These are phyloP conservation scores for Ilex paraguariensis DNA, from an alignment of 305 asterid genomes.

Conservation along the genomic window DNA sequence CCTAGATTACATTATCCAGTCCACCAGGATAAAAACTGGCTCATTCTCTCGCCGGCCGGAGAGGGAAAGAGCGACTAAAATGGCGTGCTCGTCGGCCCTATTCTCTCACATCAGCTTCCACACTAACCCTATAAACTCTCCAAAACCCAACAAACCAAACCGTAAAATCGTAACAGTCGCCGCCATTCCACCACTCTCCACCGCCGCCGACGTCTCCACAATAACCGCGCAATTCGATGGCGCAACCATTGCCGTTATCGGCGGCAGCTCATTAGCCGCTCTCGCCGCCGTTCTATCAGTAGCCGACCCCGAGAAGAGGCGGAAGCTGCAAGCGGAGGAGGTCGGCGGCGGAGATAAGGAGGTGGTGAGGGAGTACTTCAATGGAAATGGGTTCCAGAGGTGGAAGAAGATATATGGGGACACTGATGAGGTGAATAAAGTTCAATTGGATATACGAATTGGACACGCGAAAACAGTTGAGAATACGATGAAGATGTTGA, in stretches of 20 bases:
- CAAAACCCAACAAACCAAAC: conserved; percentile 19
- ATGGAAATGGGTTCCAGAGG: conserved; percentile 86
- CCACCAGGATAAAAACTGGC: background rate
- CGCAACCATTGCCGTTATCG: conserved; percentile 54
- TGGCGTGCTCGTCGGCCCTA: conserved; percentile 56
- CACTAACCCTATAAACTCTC: conserved; percentile 4
- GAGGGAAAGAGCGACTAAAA: conserved; percentile 8
- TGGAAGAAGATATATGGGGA: conserved; percentile 92
- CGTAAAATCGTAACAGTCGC: conserved; percentile 38
- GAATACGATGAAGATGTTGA: conserved; percentile 79
- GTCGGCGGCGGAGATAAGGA: conserved; percentile 98
- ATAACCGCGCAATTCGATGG: conserved; percentile 43
- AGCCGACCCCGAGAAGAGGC: conserved; percentile 82
- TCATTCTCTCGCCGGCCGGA: background rate
- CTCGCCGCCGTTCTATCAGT: conserved; percentile 72
- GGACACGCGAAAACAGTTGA: conserved; percentile 91
- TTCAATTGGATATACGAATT: conserved; percentile 72
- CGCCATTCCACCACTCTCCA: conserved; percentile 63
- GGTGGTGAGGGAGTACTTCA: conserved; percentile 89
- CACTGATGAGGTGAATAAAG: conserved; percentile 75
- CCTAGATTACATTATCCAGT: conserved; percentile 6
- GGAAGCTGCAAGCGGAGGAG: conserved; percentile 87
- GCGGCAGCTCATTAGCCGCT: conserved; percentile 76
- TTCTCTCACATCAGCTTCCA: conserved; percentile 35
- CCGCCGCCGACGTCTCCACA: conserved; percentile 50